phyloP scores from a whole-genome alignment of 257 asterid species.

The Agastache rugosa region DNA sequence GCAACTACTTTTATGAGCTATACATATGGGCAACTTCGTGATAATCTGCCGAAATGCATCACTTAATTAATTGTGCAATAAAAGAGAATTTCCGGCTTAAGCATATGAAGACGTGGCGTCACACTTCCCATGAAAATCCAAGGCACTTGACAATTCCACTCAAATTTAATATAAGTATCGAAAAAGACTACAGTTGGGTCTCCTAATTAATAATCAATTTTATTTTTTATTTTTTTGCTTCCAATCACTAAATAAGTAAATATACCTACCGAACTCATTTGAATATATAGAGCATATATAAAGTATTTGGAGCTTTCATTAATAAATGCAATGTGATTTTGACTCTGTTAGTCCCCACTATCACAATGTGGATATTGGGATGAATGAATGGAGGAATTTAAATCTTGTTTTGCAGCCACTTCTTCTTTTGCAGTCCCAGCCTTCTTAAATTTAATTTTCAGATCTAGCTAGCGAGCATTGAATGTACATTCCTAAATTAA shows the following conservation, averaged over 20 bases:
- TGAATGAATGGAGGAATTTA: constrained; percentile 41
- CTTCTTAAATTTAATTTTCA: constrained; percentile 27
- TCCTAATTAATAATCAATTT: too few relatives aligned
- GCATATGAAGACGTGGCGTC: neutral
- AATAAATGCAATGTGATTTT: constrained; percentile 35
- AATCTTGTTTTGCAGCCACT: constrained; percentile 50
- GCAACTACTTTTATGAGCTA: neutral
- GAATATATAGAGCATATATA: neutral
- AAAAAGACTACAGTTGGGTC: too few relatives aligned
- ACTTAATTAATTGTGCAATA: neutral
- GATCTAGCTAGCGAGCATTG: too few relatives aligned
- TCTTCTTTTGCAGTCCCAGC: constrained; percentile 43
- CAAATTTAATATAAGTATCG: too few relatives aligned
- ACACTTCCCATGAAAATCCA: neutral
- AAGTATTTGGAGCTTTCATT: constrained; percentile 36
- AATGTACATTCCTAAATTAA: constrained; percentile 41
- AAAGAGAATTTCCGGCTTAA: neutral
- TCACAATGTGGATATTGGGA: constrained; percentile 14
- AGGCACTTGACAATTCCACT: neutral
- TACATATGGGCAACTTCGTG: too few relatives aligned
- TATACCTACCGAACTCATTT: constrained; percentile 22
- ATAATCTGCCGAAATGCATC: neutral
- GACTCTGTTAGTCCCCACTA: constrained; percentile 14
- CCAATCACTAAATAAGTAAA: neutral
- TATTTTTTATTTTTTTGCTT: neutral